Base-by-base conservation (phyloP, 768 basidiomycete species). In the Rhodotorula sphaerocarpa region DNA sequence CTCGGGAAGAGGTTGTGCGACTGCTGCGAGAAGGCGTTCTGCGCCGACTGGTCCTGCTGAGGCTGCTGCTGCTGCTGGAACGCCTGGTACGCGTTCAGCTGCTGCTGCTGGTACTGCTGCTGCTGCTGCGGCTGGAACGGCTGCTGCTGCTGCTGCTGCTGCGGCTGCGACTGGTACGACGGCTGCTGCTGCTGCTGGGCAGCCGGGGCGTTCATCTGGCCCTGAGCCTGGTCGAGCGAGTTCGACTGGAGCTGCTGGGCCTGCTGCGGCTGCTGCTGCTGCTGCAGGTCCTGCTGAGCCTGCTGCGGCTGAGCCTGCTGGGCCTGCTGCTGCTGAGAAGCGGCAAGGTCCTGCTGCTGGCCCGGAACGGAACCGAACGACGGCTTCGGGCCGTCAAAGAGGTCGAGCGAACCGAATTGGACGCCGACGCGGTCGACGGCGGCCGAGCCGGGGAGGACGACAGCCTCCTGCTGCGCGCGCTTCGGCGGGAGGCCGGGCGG, bases 381-480 rank as follows among this genome's bases (percentile, higher is more conserved):
- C 18, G 64, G 48, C 48, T 59, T 46, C 36, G 59, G 20, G 27
- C 53, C 50, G 56, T 66, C 70, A 55, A 63, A 57, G 41, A 71
- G 58, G 54, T 56, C 57, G 51, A 71, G 61, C 44, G 57, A 60
- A 44, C 70, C 70, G 50, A 71, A 71, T 56, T 71, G 70, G n/a
- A 71, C 61, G 41, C 64, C 61, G 31, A 71, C 46, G 30, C 68
- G 68, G 48, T 69, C 68, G 28, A 69, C 52, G 34, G n/a, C 50
- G 21, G 48, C 44, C 25, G 53, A 31, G n/a, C 47, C 44, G 33
- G 67, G 67, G n/a, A 68, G 58, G 34, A 68, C 67, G 53, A 68
- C 67, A 21, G 67, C 67, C 54, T 68, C 67, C 47, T 68, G 67
- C 62, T 68, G 67, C 14, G 62, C 62, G 33, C 67, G 67, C 67